Evolutionary conservation across 495 filamentous ascomycete genomes (phyloP).

Genomic region (Neurospora discreta): DNA sequence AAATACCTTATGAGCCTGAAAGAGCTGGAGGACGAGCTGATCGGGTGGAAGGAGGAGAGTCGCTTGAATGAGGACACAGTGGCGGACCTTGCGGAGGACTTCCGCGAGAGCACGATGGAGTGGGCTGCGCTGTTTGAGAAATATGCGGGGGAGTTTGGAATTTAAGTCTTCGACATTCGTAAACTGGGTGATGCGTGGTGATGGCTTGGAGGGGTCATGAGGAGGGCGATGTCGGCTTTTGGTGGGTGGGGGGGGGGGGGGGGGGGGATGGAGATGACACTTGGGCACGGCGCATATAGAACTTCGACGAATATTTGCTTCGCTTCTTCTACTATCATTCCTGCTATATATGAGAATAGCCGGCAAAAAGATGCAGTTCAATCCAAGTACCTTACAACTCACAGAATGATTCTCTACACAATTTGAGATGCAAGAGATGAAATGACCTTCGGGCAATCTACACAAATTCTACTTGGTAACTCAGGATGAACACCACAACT

Average conservation of each 20-base stretch:
- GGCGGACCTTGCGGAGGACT: neutral
- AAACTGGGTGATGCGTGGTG: neutral
- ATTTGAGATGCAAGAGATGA: neutral
- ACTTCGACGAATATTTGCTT: neutral
- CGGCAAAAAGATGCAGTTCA: neutral
- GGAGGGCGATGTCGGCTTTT: neutral
- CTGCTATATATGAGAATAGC: neutral
- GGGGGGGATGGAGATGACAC: neutral
- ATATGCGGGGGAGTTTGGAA: neutral
- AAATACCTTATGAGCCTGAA: neutral
- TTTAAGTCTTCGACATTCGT: neutral
- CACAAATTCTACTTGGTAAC: no score
- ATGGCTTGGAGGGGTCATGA: neutral
- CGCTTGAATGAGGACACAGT: neutral
- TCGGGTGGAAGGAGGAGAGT: neutral
- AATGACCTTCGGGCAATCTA: no score
- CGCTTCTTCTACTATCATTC: neutral
- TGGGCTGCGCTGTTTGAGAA: neutral
- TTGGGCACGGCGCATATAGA: neutral
- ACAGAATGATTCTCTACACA: neutral
- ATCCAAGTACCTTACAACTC: neutral
- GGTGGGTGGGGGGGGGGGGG: no score
- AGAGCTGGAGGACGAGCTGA: neutral
- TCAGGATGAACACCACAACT: neutral
- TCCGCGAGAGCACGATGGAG: neutral